These are phyloP conservation scores for Solanum pennellii DNA, from an alignment of 257 asterid species.

Conservation along the genomic window DNA sequence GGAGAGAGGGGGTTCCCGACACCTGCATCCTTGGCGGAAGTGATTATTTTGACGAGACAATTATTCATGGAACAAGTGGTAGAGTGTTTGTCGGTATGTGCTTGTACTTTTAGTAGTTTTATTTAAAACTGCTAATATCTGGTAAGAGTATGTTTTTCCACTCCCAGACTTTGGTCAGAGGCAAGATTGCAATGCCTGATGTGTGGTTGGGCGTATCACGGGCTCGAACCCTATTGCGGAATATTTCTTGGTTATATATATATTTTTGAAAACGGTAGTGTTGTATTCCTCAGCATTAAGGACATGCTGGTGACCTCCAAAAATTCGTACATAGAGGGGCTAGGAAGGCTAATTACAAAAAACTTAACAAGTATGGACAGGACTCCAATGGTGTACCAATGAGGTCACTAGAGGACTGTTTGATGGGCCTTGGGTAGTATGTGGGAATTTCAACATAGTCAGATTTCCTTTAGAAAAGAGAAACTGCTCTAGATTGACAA, in stretches of 20 bases:
- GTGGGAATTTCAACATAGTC: background rate
- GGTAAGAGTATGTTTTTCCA: background rate
- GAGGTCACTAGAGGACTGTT: background rate
- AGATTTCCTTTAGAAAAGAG: background rate
- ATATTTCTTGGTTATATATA: background rate
- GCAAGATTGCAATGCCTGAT: background rate
- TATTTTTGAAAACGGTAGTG: no score
- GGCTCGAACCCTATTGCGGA: background rate
- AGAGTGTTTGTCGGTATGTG: constrained; percentile 72
- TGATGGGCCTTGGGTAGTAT: background rate
- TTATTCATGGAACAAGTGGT: constrained; percentile 53
- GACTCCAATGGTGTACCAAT: no score
- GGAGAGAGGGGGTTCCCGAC: constrained; percentile 63
- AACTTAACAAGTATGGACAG: no score
- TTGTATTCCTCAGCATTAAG: no score
- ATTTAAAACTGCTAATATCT: background rate
- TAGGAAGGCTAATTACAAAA: no score
- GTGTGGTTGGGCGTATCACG: background rate
- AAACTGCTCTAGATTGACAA: background rate
- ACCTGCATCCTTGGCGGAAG: constrained; percentile 78
- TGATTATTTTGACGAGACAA: constrained; percentile 49
- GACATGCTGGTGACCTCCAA: no score
- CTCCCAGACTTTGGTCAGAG: background rate
- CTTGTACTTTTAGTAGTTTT: background rate
- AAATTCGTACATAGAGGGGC: no score